phyloP scores from a whole-genome alignment of 2,329 filamentous ascomycete genomes.

The Teratosphaeria gauchensis region DNA sequence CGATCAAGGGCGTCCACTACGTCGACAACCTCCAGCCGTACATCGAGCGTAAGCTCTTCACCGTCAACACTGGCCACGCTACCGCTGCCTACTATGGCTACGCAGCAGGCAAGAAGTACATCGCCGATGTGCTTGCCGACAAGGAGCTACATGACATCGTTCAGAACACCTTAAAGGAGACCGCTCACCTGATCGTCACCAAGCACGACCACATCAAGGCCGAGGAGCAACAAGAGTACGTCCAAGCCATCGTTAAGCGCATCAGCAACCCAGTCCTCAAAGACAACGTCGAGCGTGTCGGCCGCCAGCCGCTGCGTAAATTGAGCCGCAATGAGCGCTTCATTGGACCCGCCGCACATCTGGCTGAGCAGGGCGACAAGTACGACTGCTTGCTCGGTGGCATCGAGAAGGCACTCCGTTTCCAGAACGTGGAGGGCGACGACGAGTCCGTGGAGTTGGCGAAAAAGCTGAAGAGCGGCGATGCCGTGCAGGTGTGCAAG shows the following conservation, averaged over 20 bases:
- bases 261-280: conserved; percentile 91
- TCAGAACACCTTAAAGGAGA: conserved; percentile 71
- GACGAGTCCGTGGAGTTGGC: conserved; percentile 81
- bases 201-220: conserved; percentile 69
- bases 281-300: conserved; percentile 89
- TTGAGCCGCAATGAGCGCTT: conserved; percentile 92
- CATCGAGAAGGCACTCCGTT: conserved; percentile 85
- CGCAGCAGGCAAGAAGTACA: conserved; percentile 72
- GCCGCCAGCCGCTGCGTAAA: conserved; percentile 88
- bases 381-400: conserved; percentile 68
- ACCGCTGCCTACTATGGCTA: conserved; percentile 94
- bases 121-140: conserved; percentile 81
- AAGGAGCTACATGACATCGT: conserved; percentile 71
- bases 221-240: conserved; percentile 73
- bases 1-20: conserved; percentile 84
- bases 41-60: conserved; percentile 99
- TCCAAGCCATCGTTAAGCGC: conserved; percentile 81
- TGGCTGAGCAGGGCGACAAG: conserved; percentile 69
- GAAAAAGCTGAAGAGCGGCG: conserved; percentile 68
- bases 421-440: conserved; percentile 88
- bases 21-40: conserved; percentile 85
- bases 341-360: conserved; percentile 79
- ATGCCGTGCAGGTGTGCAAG: conserved; percentile 63
- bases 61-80: conserved; percentile 96
- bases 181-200: conserved; percentile 70